Conservation (phyloP, 2,329 filamentous ascomycete genomes). For the Mycocentrospora acerina region DNA sequence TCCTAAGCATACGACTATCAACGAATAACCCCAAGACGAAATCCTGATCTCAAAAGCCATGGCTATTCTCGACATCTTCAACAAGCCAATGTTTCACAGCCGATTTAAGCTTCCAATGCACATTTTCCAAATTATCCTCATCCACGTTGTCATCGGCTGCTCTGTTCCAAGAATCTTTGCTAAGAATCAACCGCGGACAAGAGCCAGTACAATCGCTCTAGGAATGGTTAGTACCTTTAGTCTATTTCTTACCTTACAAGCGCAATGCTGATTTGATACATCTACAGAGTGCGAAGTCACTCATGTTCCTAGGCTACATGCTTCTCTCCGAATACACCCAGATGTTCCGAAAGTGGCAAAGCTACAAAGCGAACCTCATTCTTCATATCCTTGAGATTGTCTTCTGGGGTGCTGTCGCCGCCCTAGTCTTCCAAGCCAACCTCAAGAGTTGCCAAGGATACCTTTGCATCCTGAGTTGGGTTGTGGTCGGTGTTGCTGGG, state of each 20-base stretch:
- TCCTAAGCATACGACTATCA: no score
- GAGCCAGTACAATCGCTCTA: constrained; percentile 23
- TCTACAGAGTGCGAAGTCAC: constrained; percentile 41
- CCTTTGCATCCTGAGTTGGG: constrained; percentile 22
- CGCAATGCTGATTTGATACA: not conserved
- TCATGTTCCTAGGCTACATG: constrained; percentile 46
- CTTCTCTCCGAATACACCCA: constrained; percentile 41
- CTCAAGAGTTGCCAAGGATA: constrained; percentile 15
- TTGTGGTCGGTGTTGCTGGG: constrained; percentile 17
- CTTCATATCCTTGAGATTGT: constrained; percentile 47
- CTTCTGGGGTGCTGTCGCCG: constrained; percentile 46
- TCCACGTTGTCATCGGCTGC: constrained; percentile 13
- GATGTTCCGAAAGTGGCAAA: constrained; percentile 40
- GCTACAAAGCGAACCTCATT: constrained; percentile 46
- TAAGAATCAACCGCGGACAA: constrained; percentile 21
- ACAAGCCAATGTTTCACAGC: constrained; percentile 28
- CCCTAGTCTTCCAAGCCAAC: constrained; percentile 27
- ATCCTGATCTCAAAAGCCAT: constrained; percentile 1
- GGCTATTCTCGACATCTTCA: constrained; percentile 13
- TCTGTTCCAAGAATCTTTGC: constrained; percentile 21
- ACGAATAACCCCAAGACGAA: no score
- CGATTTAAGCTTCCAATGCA: constrained; percentile 19
- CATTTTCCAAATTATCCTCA: constrained; percentile 13
- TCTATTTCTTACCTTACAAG: not conserved
- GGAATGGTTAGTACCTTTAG: constrained; percentile 17